A percentile compares a stretch with the other conserved stretches of the same genome.
These are phyloP conservation scores for Fibroporia radiculosa DNA, from an alignment of 768 basidiomycete genomes.

Conservation along the genomic window DNA sequence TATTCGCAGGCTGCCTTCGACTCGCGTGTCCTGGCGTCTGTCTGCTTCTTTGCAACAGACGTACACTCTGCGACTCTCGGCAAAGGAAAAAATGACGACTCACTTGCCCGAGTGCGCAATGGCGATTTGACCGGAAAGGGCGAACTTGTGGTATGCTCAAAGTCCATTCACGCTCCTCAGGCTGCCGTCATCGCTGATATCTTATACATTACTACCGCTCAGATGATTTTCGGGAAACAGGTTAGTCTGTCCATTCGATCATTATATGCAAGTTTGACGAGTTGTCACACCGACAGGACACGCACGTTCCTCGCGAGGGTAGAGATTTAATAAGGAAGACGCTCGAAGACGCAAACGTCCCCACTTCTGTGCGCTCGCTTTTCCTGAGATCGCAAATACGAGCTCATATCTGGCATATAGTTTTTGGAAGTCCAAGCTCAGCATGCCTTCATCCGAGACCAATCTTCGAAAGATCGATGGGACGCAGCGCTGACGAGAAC, in stretches of 20 bases:
- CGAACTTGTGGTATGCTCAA: slow-evolving; percentile 66
- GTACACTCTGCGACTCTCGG: slow-evolving; percentile 86
- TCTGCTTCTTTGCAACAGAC: slow-evolving; percentile 96
- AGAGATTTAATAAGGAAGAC: slow-evolving; percentile 77
- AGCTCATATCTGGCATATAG: slow-evolving; percentile 29
- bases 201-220: background rate
- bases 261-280: too few species aligned
- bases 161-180: background rate
- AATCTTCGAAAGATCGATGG: slow-evolving; percentile 89
- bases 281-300: slow-evolving; percentile 77
- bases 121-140: slow-evolving; percentile 76
- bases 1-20: slow-evolving; percentile 76
- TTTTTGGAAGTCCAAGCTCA: slow-evolving; percentile 96
- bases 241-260: background rate
- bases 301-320: slow-evolving; percentile 84
- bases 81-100: slow-evolving; percentile 76
- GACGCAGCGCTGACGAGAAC: slow-evolving; percentile 85
- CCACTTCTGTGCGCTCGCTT: slow-evolving; percentile 58
- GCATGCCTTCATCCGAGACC: slow-evolving; percentile 93
- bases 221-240: slow-evolving; percentile 97
- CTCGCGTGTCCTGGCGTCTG: slow-evolving; percentile 68
- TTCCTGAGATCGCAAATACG: background rate
- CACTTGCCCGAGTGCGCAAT: slow-evolving; percentile 60
- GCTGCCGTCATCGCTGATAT: background rate
- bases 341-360: slow-evolving; percentile 73